Base-by-base conservation (phyloP, 176 grass and related monocot species). In the Musa itinerans region DNA sequence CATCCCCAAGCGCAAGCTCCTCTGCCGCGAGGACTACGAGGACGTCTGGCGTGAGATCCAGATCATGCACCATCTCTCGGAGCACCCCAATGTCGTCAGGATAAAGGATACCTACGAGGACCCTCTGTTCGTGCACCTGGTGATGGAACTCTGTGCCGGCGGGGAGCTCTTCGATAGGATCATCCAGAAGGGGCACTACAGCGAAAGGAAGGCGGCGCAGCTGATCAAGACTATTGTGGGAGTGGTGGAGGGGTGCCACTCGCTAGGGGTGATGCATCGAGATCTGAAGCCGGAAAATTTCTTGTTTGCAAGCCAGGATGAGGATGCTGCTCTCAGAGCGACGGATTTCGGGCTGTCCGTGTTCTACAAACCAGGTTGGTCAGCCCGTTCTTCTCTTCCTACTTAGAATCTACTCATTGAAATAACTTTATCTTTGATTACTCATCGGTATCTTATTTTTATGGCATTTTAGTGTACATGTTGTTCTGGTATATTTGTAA, bases 311-410 rank as follows among this genome's bases (percentile, higher is more conserved):
- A 93, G 82, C 84, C 65, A 78, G 1, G 70, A 78, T 0, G 95
- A 98, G 81, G 90, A 98, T 24, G 95, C 95, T 4, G 88, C 88
- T 2, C 84, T 98, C 69, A 98, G 93, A 84, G 89, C 95, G 11
- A 98, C 95, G 52, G 95, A 98, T 69, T 98, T 98, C 52, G 94
- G 94, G 6, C 86, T 97, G 34, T 97, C 94, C 23, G 84, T 97
- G 76, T 97, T 97, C 84, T 89, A 91, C 79, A 97, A 91, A 76
- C 94, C 94, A 2, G 94, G 93, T 90, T 70, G 70, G 85, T 11
- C 2, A 3, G 8, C 48, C 53, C 53, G 2, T 51, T 20, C 2
- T 49, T 51, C 34, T 50, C 17, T 13, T 68, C 7, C 27, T 48
- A 1, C 17, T 50, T 16, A 70, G 50, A 51, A 48, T 1, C 22